Conservation (phyloP, 2,329 filamentous ascomycete genomes). For the Drechslerella stenobrocha region DNA sequence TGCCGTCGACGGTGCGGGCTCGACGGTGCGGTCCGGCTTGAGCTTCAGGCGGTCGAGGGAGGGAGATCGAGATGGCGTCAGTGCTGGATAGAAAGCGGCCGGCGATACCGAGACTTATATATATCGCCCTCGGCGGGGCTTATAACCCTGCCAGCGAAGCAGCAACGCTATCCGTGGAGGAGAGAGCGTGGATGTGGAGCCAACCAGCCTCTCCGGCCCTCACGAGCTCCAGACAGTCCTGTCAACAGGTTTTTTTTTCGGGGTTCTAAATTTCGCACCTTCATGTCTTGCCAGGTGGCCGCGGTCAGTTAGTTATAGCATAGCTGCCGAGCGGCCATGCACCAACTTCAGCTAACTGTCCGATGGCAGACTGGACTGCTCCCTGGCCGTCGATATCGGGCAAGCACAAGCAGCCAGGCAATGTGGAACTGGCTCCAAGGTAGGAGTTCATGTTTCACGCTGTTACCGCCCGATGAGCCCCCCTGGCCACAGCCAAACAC, state of each 20-base stretch:
- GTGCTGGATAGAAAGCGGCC: too few relatives aligned
- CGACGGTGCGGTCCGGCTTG: constrained; percentile 4
- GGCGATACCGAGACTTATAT: too few relatives aligned
- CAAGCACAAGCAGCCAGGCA: constrained; percentile 37
- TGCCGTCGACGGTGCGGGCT: not conserved
- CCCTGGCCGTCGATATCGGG: constrained; percentile 22
- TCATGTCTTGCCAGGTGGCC: constrained; percentile 6
- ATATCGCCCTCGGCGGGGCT: too few relatives aligned
- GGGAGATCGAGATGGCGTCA: not conserved
- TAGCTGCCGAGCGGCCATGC: not conserved
- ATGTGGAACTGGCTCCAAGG: constrained; percentile 3
- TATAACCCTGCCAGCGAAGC: not conserved
- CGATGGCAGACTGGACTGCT: constrained; percentile 34
- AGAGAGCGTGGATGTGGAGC: not conserved
- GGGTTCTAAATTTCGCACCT: too few relatives aligned
- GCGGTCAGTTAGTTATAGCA: not conserved
- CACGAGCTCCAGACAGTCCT: not conserved
- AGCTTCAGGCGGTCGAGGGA: not conserved
- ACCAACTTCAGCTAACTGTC: constrained; percentile 25
- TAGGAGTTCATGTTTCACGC: constrained; percentile 47
- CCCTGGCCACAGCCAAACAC: constrained; percentile 16
- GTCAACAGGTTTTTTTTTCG: constrained; percentile 3
- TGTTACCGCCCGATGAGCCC: constrained; percentile 7
- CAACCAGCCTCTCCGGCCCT: not conserved
- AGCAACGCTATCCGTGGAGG: not conserved